Base-by-base conservation (phyloP, 1,284 basidiomycete species). In the Boletus mariae region DNA sequence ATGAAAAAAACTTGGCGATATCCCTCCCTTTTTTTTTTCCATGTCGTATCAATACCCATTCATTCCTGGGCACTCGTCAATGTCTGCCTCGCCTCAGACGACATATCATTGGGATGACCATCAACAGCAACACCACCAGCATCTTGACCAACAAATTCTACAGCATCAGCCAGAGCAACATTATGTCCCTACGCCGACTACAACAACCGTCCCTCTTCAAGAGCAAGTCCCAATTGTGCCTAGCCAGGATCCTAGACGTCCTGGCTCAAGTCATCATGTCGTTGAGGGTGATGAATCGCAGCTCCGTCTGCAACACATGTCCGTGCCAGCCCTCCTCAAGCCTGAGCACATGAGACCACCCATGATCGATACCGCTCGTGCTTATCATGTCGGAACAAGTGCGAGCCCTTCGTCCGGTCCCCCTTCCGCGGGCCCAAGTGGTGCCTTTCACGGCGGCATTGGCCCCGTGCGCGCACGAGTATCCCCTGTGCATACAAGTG, bases 41-140 rank as follows among this genome's bases (percentile, higher is more conserved):
- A 72, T 72, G 71, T 70, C 70, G 55, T 72, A 73, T 66, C 72
- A 68, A 59, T 72, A 71, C 58, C 69, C 66, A 50, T 61, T 60
- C 68, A 66, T 60, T 51, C 64, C 60, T 46, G 70, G 68, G 55
- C 65, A 70, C 56, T 62, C 69, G 48, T 71, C 71, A 20, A 63
- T 60, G 59, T 65, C 70, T 45, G 55, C 71, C 51, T 72, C 70
- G 25, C 68, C 70, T 1, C 62, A 61, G 46, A 58, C 66, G 13
- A 41, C 61, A 3, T 71, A 59, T 53, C 69, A 57, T 54, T 73
- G 71, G 71, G 66, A 71, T 47, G 54, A 53, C 47, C 37, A 38
- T 38, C 37, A 55, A 20, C 51, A 52, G 13, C 54, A 58, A 1
- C 48, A 54, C 13, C 44, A 59, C 5, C 62, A 45, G 7, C 53